A percentile compares a stretch with the other conserved stretches of the same genome.
Evolutionary conservation across 176 grass and related monocot species (phyloP).

Genomic region (Coix lacrymajobi): DNA sequence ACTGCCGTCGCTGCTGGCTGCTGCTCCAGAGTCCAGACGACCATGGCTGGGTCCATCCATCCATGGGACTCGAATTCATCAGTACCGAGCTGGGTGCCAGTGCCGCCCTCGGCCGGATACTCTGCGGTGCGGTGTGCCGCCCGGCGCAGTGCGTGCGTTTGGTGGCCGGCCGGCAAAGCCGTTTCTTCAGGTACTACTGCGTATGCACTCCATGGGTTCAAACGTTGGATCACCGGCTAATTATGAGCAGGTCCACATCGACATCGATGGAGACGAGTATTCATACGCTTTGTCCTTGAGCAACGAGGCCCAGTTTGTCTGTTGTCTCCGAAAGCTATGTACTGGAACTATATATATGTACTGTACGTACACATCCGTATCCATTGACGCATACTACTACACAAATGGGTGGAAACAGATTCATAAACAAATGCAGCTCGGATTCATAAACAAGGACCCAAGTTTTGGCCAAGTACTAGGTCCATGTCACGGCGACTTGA

Average conservation of each 20-base stretch:
- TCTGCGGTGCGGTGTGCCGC: not conserved
- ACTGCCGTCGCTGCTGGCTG: not conserved
- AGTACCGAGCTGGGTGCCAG: too few relatives aligned
- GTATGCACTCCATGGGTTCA: not conserved
- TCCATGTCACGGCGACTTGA: not conserved
- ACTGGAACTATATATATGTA: not conserved
- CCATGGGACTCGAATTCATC: not conserved
- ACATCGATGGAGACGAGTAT: not conserved
- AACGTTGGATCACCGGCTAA: not conserved
- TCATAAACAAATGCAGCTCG: not conserved
- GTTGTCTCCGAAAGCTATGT: not conserved
- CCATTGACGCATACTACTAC: not conserved
- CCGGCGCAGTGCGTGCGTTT: not conserved
- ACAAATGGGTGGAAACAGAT: not conserved
- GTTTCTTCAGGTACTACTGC: not conserved
- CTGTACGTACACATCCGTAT: not conserved
- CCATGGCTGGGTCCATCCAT: too few relatives aligned
- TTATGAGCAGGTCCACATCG: not conserved
- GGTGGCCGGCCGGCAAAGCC: not conserved
- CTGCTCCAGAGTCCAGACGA: not conserved
- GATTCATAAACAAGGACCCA: constrained; percentile 1
- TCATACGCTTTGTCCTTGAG: not conserved
- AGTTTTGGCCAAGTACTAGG: not conserved
- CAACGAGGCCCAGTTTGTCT: not conserved
- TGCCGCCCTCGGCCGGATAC: not conserved